Base-by-base conservation (phyloP, 2,329 filamentous ascomycete species). In the Sporothrix globosa region DNA sequence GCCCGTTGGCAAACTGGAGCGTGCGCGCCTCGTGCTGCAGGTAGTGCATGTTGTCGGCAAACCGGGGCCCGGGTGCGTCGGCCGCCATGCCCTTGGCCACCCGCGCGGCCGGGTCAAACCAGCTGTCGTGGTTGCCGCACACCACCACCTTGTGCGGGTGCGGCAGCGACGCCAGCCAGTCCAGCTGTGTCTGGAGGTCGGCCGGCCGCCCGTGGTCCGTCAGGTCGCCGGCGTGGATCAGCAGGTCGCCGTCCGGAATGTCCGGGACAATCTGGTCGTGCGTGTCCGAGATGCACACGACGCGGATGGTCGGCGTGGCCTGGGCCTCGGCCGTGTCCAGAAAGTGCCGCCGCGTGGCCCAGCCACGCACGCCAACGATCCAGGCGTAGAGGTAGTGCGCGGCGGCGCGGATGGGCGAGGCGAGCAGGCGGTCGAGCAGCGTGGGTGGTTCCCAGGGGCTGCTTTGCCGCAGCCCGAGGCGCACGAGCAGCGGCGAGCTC, bases 251-350 rank as follows among this genome's bases (percentile, higher is more conserved):
- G 11, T 85, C 80, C 0, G 93, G 93, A 0, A 96, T 83, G n/a
- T 83, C 75, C 21, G 79, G 75, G 9, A 87, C 81, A 11, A 84
- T 84, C 54, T 86, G 83, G 72, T 87, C 88, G 81, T 97, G 95
- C 0, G 95, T 97, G 81, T 97, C 95, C 11, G 93, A 95, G 73
- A 97, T 88, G 80, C 92, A 97, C 73, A 97, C 92, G 34, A 97
- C 85, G 72, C 89, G 89, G 77, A 97, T 9, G 34, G 34, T 34
- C 34, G 34, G 34, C 34, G 34, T 9, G 34, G 34, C 87, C 81
- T 82, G 82, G 70, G 53, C 17, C 24, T 53, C 27, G 3, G 9
- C 19, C 41, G 11, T 5, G n/a, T 52, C 10, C 17, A 67, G 30
- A 21, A 21, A 39, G 53, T 53, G 56, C 65, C 67, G 52, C 56